Evolutionary conservation across 768 basidiomycete genomes (phyloP), one percentile per base, ranked within the genome.

Genomic region (Psilocybe cyanescens): DNA sequence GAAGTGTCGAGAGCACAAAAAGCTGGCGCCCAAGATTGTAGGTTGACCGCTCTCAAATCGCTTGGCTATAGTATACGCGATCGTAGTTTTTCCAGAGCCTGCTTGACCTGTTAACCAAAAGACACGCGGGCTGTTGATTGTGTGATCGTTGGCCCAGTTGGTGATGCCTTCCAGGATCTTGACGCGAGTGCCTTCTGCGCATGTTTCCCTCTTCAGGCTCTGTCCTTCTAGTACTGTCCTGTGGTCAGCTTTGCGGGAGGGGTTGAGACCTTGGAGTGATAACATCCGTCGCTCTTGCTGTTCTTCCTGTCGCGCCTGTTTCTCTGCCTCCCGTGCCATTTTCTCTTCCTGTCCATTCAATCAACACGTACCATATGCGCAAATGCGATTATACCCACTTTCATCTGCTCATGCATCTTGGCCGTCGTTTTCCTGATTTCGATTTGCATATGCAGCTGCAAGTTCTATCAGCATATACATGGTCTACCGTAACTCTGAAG

Each of bases 101-200:
- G 57, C 61, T 12, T 62, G 61, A 17, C 61, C 61, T 19, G 39
- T 51, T 19, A 62, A 49, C 61, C 61, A 62, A 48, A 41, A 62
- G 49, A 62, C 48, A 16, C 11, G 37, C 16, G 48, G 61, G 37
- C 61, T 62, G 19, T 48, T 49, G 12, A 24, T 11, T 9, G 60
- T 52, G 11, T 19, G 9, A 5, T 62, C 30, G n/a, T 62, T 52
- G 29, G 61, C 55, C 61, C 61, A 62, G 14, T 17, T 47, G 8
- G 30, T 31, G 39, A 59, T 62, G 19, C 56, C 54, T 41, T 59
- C 54, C 52, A 62, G 39, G 48, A 62, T 59, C 14, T 41, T 44
- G 5, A 56, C 29, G 6, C 60, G 64, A 11, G 64, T 65, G 45
- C 60, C 64, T 3, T 35, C 16, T 2, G 57, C 51, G 28, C 57